Conservation (phyloP, 345 rosid genomes). For the Citrus unshiu region DNA sequence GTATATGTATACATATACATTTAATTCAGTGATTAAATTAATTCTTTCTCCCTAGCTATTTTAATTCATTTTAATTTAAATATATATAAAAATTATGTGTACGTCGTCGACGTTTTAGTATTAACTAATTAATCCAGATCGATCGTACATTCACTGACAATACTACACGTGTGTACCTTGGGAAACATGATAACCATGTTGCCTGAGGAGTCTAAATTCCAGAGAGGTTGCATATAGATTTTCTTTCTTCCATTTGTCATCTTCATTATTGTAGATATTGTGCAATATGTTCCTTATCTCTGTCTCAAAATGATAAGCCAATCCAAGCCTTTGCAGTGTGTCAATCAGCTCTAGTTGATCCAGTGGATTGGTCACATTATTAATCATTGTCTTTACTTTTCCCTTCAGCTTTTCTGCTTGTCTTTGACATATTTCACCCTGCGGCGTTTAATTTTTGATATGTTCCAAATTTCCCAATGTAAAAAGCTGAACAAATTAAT, state of each 20-base stretch:
- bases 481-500: not conserved
- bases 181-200: not conserved
- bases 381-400: not conserved
- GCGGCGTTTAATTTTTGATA: not conserved
- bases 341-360: conserved; percentile 9
- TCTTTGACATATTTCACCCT: not conserved
- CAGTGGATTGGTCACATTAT: not conserved
- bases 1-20: no score
- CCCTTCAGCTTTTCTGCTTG: not conserved
- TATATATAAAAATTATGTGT: no score
- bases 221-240: not conserved
- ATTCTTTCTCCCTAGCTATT: no score
- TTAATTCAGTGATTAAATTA: no score
- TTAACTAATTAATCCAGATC: no score
- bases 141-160: no score
- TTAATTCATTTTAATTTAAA: no score
- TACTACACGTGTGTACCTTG: not conserved
- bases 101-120: no score
- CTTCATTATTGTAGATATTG: not conserved
- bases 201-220: conserved; percentile 6
- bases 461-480: no score
- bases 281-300: not conserved
- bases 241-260: conserved; percentile 1
- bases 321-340: conserved; percentile 12
- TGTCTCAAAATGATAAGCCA: conserved; percentile 6